Base-by-base conservation (phyloP, 176 grass and related monocot genomes). In the Canna indica region DNA sequence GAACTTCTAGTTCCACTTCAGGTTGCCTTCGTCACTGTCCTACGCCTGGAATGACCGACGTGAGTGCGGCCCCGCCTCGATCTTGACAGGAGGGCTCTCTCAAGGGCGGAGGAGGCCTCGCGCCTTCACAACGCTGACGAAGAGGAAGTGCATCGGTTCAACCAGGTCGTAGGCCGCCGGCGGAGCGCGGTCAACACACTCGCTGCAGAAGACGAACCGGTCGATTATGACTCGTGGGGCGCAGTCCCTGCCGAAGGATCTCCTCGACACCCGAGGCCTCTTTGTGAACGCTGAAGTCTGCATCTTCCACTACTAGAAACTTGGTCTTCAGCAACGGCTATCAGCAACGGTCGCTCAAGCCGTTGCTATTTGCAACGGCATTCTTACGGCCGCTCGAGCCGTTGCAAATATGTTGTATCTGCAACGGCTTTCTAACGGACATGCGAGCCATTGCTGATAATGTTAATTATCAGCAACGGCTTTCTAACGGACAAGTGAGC, bases 81-180 rank as follows among this genome's bases (percentile, higher is more conserved):
- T 81, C 86, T 85, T 99, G 4, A 90, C 86, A 68, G 79, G 83
- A 25, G 94, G 94, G 18, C 69, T 80, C 78, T 93, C 84, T 65
- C 94, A 93, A 32, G 89, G 48, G 54, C 86, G 81, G 39, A n/a
- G n/a, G n/a, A 85, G 77, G 75, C 82, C 89, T 68, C 94, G 77
- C 65, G 88, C 94, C 33, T 73, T 77, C 5, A 99, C 84, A 0
- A 99, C 64, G 36, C 89, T 86, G 57, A 99, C 82, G 77, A 93
- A 99, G 28, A 99, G 84, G 81, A 90, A 99, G 0, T 85, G 79
- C 89, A 99, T 99, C 17, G 86, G 80, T 73, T 99, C 94, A 24
- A 99, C 94, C 33, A 99, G 75, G 81, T 99, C 89, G 81, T 93
- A 93, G 31, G 86, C 25, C 0, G 86, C 22, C 1, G 84, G 63